A percentile compares a stretch with the other conserved stretches of the same genome.
Evolutionary conservation across 2,329 filamentous ascomycete species (phyloP).

Genomic region (Periconia sp.): DNA sequence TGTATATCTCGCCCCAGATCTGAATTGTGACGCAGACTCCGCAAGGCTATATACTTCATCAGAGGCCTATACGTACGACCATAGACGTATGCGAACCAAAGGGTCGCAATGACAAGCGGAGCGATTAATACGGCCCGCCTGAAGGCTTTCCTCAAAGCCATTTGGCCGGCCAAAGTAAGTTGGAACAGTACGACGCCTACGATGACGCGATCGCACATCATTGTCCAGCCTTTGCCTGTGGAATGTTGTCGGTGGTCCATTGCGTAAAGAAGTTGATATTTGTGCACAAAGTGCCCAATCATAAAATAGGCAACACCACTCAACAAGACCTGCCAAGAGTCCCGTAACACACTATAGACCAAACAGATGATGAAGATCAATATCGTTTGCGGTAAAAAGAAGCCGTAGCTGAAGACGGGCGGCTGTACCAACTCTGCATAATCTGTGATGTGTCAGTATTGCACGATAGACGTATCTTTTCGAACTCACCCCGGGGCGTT

Average conservation of each 20-base stretch:
- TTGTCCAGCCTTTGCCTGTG: slow-evolving; percentile 91
- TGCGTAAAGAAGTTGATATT: slow-evolving; percentile 95
- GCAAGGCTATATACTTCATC: slow-evolving; percentile 87
- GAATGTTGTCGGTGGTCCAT: slow-evolving; percentile 97
- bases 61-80: slow-evolving; percentile 80
- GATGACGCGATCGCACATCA: slow-evolving; percentile 91
- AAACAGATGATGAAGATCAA: slow-evolving; percentile 93
- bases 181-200: slow-evolving; percentile 88
- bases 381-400: slow-evolving; percentile 89
- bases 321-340: slow-evolving; percentile 78
- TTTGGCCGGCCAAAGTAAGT: slow-evolving; percentile 82
- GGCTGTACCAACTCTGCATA: slow-evolving; percentile 80
- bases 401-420: slow-evolving; percentile 90
- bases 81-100: slow-evolving; percentile 90
- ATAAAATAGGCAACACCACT: slow-evolving; percentile 82
- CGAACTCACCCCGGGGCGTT: slow-evolving; percentile 67
- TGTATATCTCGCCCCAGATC: slow-evolving; percentile 52
- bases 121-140: slow-evolving; percentile 71
- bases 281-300: slow-evolving; percentile 87
- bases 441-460: slow-evolving; percentile 52
- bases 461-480: slow-evolving; percentile 8
- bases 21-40: slow-evolving; percentile 71
- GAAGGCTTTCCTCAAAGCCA: slow-evolving; percentile 74
- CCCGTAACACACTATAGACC: slow-evolving; percentile 85
- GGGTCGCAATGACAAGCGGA: slow-evolving; percentile 75